Base-by-base conservation (phyloP, 441 rosid genomes). In the Eruca vesicaria region DNA sequence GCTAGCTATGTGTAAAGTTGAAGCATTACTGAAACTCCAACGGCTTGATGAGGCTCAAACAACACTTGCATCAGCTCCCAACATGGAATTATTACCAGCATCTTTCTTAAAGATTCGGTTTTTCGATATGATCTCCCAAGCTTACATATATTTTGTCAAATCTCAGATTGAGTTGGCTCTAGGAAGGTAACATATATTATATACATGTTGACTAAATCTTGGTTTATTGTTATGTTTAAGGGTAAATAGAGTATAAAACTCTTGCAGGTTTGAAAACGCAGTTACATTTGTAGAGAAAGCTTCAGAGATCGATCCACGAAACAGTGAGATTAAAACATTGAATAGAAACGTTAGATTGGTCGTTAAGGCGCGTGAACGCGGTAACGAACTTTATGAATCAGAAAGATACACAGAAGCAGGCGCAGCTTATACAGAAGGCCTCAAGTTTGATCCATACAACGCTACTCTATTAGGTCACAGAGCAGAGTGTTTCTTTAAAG, bases 401-500 rank as follows among this genome's bases (percentile, higher is more conserved):
- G 79, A 75, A 60, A 61, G 73, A 69, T 75, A 67, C 68, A 75
- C 79, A 14, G 79, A 75, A 61, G 79, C 79, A 68, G 85, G 92
- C 74, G 68, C 88, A n/a, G 97, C 93, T 48, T 93, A 93, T 64
- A 87, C 79, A 18, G 98, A 93, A 77, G 97, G 95, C 63, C 93
- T 93, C 72, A 89, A 80, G 85, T 75, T 83, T 73, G 95, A 90
- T 83, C 90, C 93, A 64, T 77, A 84, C 31, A 93, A 89, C 75
- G 82, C 94, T 74, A 86, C 89, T 75, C 89, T 93, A 29, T 83
- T 84, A 36, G 83, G 90, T 80, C 87, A 88, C 59, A 82, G 97
- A 81, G 97, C 98, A 62, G 98, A 94, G 41, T 93, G 98, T 81
- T 90, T 92, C 88, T 88, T 77, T 71, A 93, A 88, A 80, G 90